Evolutionary conservation across 108 stramenopile genomes (phyloP), one percentile per base, ranked within the genome.

Genomic region (Cyclotella distinguenda): DNA sequence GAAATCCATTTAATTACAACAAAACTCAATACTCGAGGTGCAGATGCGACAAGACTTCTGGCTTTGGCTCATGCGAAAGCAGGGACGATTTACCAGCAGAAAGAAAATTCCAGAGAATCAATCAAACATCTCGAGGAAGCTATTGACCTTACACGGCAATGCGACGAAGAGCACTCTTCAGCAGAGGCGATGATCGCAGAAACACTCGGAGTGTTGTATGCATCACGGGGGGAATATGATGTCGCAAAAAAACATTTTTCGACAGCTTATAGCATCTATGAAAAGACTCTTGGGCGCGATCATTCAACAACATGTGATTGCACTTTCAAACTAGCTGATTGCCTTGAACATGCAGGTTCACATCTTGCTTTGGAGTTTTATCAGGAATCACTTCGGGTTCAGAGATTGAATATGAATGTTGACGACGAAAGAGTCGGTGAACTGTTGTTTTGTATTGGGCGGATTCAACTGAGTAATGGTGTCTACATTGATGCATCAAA

Each of bases 381-480:
- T 69, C 58, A 49, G 15, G 79, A 80, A 60, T 70, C 74, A 22
- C 61, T 76, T 19, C 40, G 79, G 26, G 56, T 80, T 49, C 61
- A 54, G 45, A 46, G 54, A 52, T 60, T 70, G 39, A 52, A 75
- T 23, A 33, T 71, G 0, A 31, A 47, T 22, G 69, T 71, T n/a
- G 68, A 76, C 26, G 64, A 75, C 39, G 79, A 75, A 33, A 58
- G 62, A 47, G 40, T 51, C 3, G 68, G 46, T 27, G 55, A 54
- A 4, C 57, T 75, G 34, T 48, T 80, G 19, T 80, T 62, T 45
- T 55, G 53, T 43, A 40, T 76, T 22, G 79, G 73, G n/a, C 58
- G 58, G 45, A 16, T 75, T 27, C 69, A 57, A 31, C 49, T 64
- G 10, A 38, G 35, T 16, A 51, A 21, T 15, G 48, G 51, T 0